A percentile compares a stretch with the other conserved stretches of the same genome.
Conservation (phyloP, 768 basidiomycete genomes). For the Panaeolus cyanescens region DNA sequence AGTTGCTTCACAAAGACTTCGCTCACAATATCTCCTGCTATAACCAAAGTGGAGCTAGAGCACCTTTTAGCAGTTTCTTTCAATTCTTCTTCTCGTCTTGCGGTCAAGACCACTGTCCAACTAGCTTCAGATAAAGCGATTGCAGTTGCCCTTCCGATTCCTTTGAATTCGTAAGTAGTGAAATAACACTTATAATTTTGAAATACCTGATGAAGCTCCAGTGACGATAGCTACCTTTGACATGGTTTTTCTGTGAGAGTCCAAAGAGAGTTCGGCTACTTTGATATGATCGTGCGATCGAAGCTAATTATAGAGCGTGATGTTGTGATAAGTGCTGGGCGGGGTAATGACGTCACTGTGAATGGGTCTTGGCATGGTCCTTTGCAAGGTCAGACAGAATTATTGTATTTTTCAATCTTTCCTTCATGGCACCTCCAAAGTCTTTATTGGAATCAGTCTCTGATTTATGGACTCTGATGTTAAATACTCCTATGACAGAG, state of each 20-base stretch:
- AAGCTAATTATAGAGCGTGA: background rate
- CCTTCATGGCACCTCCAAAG: conserved; percentile 9
- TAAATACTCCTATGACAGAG: conserved; percentile 38
- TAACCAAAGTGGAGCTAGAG: conserved; percentile 37
- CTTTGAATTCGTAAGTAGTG: conserved; percentile 17
- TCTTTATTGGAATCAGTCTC: conserved; percentile 27
- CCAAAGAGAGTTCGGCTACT: background rate
- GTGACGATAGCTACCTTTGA: conserved; percentile 37
- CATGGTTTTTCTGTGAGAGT: conserved; percentile 1
- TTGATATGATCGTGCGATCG: background rate
- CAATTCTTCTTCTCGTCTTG: conserved; percentile 58
- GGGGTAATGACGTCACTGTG: background rate
- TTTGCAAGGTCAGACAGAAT: background rate
- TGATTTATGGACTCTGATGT: conserved; percentile 22
- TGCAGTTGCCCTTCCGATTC: conserved; percentile 68
- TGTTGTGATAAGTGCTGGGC: background rate
- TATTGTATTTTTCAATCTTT: background rate
- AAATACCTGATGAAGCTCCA: conserved; percentile 60
- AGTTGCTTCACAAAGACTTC: conserved; percentile 63
- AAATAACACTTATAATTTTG: background rate
- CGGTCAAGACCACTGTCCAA: conserved; percentile 71
- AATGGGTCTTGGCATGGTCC: background rate
- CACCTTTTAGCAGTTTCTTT: conserved; percentile 55
- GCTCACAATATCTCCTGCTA: conserved; percentile 66
- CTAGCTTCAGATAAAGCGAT: conserved; percentile 69